Percentiles rank a stretch among this genome's conserved stretches.
phyloP scores from a whole-genome alignment of 2,329 filamentous ascomycete genomes.

The Arthrobotrys sphaeroides region DNA sequence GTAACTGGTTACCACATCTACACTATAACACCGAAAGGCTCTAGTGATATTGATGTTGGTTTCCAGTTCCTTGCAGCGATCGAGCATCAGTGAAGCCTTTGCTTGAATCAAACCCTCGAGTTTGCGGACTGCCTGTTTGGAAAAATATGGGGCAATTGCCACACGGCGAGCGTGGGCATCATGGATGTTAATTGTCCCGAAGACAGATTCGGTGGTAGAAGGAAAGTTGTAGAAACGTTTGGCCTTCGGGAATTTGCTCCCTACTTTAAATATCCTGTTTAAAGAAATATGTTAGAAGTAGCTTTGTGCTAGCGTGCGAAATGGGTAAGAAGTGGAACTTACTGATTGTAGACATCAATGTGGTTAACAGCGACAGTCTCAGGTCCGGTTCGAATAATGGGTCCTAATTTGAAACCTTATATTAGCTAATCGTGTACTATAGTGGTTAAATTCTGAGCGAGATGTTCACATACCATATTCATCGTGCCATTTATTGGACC shows the following conservation, averaged over 20 bases:
- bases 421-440: no score
- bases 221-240: constrained; percentile 32
- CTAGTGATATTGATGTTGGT: constrained; percentile 16
- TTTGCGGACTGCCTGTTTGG: constrained; percentile 40
- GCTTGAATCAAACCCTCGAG: constrained; percentile 37
- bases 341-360: constrained; percentile 57
- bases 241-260: constrained; percentile 41
- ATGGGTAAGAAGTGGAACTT: neutral
- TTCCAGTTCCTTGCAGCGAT: neutral
- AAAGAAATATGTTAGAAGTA: neutral
- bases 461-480: no score
- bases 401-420: no score
- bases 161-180: constrained; percentile 36
- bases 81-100: constrained; percentile 38
- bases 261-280: constrained; percentile 39
- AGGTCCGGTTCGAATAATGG: constrained; percentile 62
- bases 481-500: no score
- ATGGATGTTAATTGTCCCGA: constrained; percentile 27
- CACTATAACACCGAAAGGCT: constrained; percentile 27
- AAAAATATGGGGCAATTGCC: constrained; percentile 42
- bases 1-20: constrained; percentile 41
- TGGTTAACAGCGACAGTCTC: constrained; percentile 59
- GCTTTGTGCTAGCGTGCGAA: neutral
- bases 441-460: no score
- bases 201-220: constrained; percentile 17